Evolutionary conservation across 768 basidiomycete genomes (phyloP).

Genomic region (Clitopilus passeckerianus): DNA sequence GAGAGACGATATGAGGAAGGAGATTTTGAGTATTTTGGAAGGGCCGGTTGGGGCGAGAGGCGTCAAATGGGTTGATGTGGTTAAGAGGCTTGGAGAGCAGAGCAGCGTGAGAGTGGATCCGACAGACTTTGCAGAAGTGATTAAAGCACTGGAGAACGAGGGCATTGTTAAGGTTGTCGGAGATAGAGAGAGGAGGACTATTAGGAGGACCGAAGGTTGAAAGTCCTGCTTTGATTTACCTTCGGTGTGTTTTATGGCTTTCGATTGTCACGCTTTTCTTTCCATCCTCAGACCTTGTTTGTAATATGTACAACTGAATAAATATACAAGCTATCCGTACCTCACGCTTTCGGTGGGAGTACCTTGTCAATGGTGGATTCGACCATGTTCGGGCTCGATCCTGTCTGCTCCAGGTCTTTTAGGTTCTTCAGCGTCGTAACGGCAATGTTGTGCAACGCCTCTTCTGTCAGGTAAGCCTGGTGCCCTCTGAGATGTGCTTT

Average conservation of each 20-base stretch:
- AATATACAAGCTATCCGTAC: background rate
- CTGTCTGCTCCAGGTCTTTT: slow-evolving; percentile 23
- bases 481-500: slow-evolving; percentile 25
- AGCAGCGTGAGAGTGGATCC: slow-evolving; percentile 77
- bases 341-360: background rate
- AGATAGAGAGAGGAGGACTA: slow-evolving; percentile 80
- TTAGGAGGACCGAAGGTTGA: slow-evolving; percentile 57
- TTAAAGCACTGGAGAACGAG: slow-evolving; percentile 78
- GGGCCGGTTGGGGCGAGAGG: slow-evolving; percentile 49
- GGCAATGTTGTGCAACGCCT: slow-evolving; percentile 34
- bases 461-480: slow-evolving; percentile 36
- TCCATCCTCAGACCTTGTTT: background rate
- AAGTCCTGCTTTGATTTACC: background rate
- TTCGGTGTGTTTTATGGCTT: background rate
- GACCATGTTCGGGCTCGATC: slow-evolving; percentile 21
- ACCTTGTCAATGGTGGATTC: slow-evolving; percentile 11
- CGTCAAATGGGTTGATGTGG: slow-evolving; percentile 78
- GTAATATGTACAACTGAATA: background rate
- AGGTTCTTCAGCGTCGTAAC: slow-evolving; percentile 33
- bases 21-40: slow-evolving; percentile 65
- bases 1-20: slow-evolving; percentile 86
- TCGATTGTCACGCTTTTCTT: background rate
- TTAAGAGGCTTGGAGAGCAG: slow-evolving; percentile 76
- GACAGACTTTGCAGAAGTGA: slow-evolving; percentile 77
- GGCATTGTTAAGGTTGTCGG: slow-evolving; percentile 83